Base-by-base conservation (phyloP, 805 yeast species). In the Blastobotrys muscicola region DNA sequence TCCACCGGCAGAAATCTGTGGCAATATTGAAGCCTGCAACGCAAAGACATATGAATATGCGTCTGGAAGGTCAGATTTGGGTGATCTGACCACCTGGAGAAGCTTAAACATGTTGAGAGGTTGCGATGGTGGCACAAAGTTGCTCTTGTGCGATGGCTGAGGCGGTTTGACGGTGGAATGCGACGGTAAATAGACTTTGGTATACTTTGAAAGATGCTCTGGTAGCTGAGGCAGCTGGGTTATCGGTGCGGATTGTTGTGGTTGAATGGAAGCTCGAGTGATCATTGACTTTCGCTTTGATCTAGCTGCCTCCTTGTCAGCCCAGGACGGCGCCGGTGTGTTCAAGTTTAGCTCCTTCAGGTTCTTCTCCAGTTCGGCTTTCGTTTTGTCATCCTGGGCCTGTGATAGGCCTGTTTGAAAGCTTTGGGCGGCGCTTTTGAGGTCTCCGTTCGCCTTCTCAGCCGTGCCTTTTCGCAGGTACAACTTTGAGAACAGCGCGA, bases 391-490 rank as follows among this genome's bases (percentile, higher is more conserved):
- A 4, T 23, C 37, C 1, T 51, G 47, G 12, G 47, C 46, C 2
- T 30, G 33, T 14, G 35, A 33, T 12, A 50, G 41, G 4, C 54
- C 56, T 5, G 29, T 35, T 26, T 38, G 29, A 13, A 49, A 39
- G 8, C 46, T 33, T 9, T 33, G 42, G 7, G 35, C 30, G 8
- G 50, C 53, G 8, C 31, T 31, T 4, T 32, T 14, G 3, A 43
- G 34, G 12, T 43, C 43, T 12, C 46, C 53, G 8, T 45, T 33
- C 2, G 36, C 41, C 38, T 41, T 43, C 13, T 46, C 36, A 12
- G 54, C 50, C 3, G 38, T 29, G 4, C 50, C 50, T 4, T 40
- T n/a, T 30, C 55, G 37, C 33, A 42, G 49, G 23, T 42, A 46
- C 8, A 50, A 41, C 39, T 54, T 54, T 16, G 42, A 36, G n/a